These are phyloP conservation scores for Jatropha podagrica DNA, from an alignment of 441 rosid species.

Conservation along the genomic window DNA sequence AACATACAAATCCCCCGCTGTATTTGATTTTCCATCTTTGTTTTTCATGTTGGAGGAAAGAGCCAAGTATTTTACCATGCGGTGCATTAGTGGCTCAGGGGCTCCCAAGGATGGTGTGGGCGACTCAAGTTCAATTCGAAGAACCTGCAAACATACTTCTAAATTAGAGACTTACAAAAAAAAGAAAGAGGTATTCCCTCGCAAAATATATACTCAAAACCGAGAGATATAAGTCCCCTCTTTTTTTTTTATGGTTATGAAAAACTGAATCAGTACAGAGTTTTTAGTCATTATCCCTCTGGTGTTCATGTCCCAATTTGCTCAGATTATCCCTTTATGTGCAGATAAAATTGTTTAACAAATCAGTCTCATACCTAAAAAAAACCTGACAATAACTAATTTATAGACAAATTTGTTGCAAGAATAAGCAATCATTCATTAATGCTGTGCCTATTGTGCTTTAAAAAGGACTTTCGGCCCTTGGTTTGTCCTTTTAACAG, in stretches of 20 bases:
- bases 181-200: neutral
- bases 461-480: neutral
- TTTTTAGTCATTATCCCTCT: neutral
- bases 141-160: slow-evolving; percentile 51
- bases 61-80: slow-evolving; percentile 87
- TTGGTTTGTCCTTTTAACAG: neutral
- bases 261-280: neutral
- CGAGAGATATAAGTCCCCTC: neutral
- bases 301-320: neutral
- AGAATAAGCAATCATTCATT: neutral
- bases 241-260: neutral
- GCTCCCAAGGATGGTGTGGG: slow-evolving; percentile 74
- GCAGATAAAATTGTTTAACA: neutral
- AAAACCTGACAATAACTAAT: neutral
- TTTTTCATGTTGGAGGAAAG: slow-evolving; percentile 76
- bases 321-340: neutral
- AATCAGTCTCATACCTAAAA: neutral
- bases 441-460: neutral
- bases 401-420: neutral
- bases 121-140: slow-evolving; percentile 77
- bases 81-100: slow-evolving; percentile 86
- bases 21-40: slow-evolving; percentile 66
- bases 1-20: slow-evolving; percentile 44
- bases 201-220: neutral
- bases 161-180: slow-evolving; percentile 10